Evolutionary conservation across 371 early-diverging fungal genomes (phyloP).

Genomic region (Apophysomyces trapeziformis): DNA sequence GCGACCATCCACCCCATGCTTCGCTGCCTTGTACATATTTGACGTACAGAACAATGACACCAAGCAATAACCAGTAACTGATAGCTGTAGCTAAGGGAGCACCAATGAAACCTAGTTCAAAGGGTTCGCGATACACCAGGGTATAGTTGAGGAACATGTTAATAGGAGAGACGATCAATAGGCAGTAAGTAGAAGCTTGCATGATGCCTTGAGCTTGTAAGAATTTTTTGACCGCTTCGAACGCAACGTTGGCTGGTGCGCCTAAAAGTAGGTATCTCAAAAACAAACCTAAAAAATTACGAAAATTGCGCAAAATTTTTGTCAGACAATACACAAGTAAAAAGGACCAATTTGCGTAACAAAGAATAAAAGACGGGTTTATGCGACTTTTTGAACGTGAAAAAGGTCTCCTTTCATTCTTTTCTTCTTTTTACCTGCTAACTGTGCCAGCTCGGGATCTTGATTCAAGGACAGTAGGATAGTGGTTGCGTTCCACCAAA

Average conservation of each 20-base stretch:
- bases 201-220: conserved; percentile 88
- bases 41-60: conserved; percentile 66
- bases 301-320: conserved; percentile 16
- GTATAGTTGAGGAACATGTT: conserved; percentile 76
- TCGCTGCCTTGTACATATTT: conserved; percentile 67
- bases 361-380: too few species aligned
- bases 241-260: conserved; percentile 73
- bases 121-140: conserved; percentile 70
- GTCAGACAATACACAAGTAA: conserved; percentile 9
- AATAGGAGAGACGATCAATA: conserved; percentile 72
- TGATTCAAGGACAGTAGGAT: conserved; percentile 56
- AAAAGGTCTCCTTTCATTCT: neutral
- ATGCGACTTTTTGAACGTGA: too few species aligned
- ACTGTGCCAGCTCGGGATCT: conserved; percentile 43
- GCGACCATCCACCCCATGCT: conserved; percentile 88
- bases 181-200: conserved; percentile 77
- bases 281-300: conserved; percentile 57
- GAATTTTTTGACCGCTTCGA: conserved; percentile 82
- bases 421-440: conserved; percentile 37
- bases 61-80: conserved; percentile 74
- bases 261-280: conserved; percentile 71
- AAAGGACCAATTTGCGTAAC: conserved; percentile 1
- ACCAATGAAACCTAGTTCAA: conserved; percentile 79
- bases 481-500: conserved; percentile 75
- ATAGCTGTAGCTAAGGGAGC: conserved; percentile 82